Evolutionary conservation across 2,329 filamentous ascomycete species (phyloP), one percentile per base, ranked within the genome.

Genomic region (Hymenoscyphus fructigenus): DNA sequence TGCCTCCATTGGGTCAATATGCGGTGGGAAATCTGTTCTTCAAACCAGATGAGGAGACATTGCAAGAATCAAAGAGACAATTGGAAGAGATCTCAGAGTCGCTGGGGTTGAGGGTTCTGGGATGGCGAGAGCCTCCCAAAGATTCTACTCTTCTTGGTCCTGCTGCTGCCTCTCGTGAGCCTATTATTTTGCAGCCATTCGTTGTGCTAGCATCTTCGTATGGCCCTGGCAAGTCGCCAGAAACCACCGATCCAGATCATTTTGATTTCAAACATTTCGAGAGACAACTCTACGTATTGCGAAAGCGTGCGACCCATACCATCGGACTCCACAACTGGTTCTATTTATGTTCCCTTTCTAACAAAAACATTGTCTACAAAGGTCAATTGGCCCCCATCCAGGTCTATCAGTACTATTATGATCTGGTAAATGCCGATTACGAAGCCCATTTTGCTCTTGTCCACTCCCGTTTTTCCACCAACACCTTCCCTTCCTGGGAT

Each of bases 351-450:
- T 97, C 93, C 59, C 82, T 98, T 71, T 95, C 79, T 57, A 97
- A 97, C 88, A 93, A 93, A 81, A 98, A 98, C 82, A 98, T 98
- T 80, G 92, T 98, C 66, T 98, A 98, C 86, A 98, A 98, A 85
- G 94, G 94, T 69, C 95, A 98, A 78, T 84, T 98, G 70, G 91
- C 94, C 56, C 94, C 94, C 28, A 88, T 94, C 34, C 94, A 98
- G 82, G 94, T 98, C 61, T 98, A 98, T 81, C 91, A 96, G 77
- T 98, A 98, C 83, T 98, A 96, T 81, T 92, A 97, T 79, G 94
- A 98, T 81, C 81, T 98, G 77, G 91, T 97, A 71, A 96, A 95
- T 73, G 94, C 96, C 70, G 94, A 98, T 78, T 98, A 96, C 79
- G 92, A 98, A 83, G 93, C 90, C 68, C 93, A 98, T 80, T 98